These are phyloP conservation scores for Prosopis cineraria DNA, from an alignment of 306 rosid species.

Conservation along the genomic window DNA sequence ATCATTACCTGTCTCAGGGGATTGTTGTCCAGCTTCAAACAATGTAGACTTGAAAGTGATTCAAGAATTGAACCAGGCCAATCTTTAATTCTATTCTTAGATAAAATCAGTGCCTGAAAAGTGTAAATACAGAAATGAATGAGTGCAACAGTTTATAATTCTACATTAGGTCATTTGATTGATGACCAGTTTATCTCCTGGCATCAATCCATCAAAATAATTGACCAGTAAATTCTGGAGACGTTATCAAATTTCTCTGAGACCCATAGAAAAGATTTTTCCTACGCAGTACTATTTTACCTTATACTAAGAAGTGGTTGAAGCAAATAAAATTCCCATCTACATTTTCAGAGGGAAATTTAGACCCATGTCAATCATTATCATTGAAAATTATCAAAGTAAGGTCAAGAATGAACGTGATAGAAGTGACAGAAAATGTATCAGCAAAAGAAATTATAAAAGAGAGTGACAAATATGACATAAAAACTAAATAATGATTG, in stretches of 20 bases:
- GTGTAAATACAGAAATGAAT: conserved; percentile 35
- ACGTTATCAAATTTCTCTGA: conserved; percentile 13
- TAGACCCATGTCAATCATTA: conserved; percentile 1
- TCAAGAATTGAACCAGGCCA: conserved; percentile 84
- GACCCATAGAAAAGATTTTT: conserved; percentile 17
- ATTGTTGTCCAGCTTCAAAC: conserved; percentile 89
- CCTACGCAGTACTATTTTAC: conserved; percentile 19
- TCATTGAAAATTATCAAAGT: conserved; percentile 6
- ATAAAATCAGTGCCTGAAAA: conserved; percentile 75
- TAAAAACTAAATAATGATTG: conserved; percentile 15
- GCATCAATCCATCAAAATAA: conserved; percentile 28
- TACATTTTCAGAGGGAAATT: neutral
- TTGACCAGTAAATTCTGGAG: conserved; percentile 14
- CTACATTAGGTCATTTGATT: conserved; percentile 21
- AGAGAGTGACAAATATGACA: neutral
- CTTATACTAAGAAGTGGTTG: neutral
- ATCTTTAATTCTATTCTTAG: conserved; percentile 81
- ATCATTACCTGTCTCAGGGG: conserved; percentile 69
- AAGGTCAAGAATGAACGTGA: neutral
- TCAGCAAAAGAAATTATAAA: neutral
- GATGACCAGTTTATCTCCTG: conserved; percentile 17
- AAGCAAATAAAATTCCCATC: conserved; percentile 10
- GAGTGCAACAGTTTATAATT: conserved; percentile 31
- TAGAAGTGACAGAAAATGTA: conserved; percentile 15
- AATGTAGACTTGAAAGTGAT: conserved; percentile 61